These are phyloP conservation scores for Colletotrichum lindemuthianum DNA, from an alignment of 2,329 filamentous ascomycete genomes.

Conservation along the genomic window DNA sequence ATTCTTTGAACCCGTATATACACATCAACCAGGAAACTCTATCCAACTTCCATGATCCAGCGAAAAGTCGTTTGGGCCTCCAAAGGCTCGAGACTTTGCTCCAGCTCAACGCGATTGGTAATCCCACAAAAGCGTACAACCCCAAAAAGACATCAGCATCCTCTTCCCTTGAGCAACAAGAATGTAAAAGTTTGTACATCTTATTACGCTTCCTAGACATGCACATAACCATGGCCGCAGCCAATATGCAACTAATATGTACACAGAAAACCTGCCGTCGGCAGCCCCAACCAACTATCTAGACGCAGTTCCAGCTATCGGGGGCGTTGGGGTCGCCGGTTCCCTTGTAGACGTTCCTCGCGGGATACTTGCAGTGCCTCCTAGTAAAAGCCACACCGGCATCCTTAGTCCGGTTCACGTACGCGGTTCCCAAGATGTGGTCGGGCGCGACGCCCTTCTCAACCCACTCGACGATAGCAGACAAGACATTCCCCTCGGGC, in stretches of 20 bases:
- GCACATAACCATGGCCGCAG: too few relatives aligned
- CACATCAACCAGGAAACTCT: too few relatives aligned
- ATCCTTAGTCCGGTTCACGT: conserved; percentile 39
- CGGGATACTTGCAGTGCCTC: conserved; percentile 48
- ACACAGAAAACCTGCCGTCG: background rate
- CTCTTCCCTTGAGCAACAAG: too few relatives aligned
- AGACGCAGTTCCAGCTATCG: conserved; percentile 37
- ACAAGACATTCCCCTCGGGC: conserved; percentile 44
- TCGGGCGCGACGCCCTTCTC: conserved; percentile 44
- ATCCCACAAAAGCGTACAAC: too few relatives aligned
- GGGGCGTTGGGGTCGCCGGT: conserved; percentile 29
- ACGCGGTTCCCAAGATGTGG: conserved; percentile 47
- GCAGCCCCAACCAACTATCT: background rate
- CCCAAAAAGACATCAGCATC: too few relatives aligned
- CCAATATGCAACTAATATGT: background rate
- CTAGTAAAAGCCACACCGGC: conserved; percentile 44
- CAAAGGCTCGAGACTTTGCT: too few relatives aligned
- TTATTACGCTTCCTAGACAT: background rate
- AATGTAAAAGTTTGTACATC: background rate
- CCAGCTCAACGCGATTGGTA: too few relatives aligned
- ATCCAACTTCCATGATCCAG: too few relatives aligned
- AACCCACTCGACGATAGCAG: conserved; percentile 43
- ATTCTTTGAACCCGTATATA: too few relatives aligned
- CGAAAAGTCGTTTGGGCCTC: too few relatives aligned
- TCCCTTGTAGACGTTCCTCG: conserved; percentile 44